These are phyloP conservation scores for Cicer yamashitae DNA, from an alignment of 306 rosid species.

Conservation along the genomic window DNA sequence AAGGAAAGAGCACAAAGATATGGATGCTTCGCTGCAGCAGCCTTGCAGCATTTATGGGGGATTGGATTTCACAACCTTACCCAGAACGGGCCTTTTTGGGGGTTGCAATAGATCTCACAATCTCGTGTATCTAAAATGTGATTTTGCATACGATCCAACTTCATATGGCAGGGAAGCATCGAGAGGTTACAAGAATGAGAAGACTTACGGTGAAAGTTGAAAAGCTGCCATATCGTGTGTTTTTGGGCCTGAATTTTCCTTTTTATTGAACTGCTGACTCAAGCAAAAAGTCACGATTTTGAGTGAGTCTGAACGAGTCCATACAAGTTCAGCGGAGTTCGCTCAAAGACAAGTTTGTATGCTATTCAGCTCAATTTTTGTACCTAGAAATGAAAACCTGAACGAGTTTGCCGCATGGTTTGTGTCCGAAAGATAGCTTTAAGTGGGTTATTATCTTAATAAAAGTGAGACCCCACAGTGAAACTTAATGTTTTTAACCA, in stretches of 20 bases:
- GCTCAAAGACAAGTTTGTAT: not conserved
- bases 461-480: constrained; percentile 13
- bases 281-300: not conserved
- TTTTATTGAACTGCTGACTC: not conserved
- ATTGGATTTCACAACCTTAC: not conserved
- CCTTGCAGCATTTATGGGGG: not conserved
- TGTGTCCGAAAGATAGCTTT: constrained; percentile 23
- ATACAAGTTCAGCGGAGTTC: not conserved
- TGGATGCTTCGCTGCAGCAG: not conserved
- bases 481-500: constrained; percentile 7
- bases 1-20: not conserved
- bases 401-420: not conserved
- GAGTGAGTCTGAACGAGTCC: not conserved
- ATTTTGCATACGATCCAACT: not conserved
- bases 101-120: not conserved
- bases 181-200: constrained; percentile 6
- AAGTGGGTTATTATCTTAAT: constrained; percentile 9
- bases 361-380: not conserved
- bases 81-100: not conserved
- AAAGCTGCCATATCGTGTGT: not conserved
- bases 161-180: constrained; percentile 3
- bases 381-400: not conserved
- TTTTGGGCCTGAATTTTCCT: not conserved
- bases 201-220: not conserved
- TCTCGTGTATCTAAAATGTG: not conserved